Evolutionary conservation across 495 filamentous ascomycete genomes (phyloP).

Genomic region (Penicillium nucicola): DNA sequence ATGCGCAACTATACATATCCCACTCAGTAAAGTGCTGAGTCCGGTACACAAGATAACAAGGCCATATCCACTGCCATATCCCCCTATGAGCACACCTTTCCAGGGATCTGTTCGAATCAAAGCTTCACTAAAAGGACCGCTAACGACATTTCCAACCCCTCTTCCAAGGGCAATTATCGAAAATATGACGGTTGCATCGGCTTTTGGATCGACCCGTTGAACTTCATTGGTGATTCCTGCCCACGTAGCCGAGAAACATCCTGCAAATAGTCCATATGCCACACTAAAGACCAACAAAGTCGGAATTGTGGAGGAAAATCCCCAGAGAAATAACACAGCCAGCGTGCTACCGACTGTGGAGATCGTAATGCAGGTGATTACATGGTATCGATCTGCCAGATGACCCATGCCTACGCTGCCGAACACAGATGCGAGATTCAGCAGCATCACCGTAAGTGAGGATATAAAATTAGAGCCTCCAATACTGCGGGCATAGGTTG

Average conservation of each 20-base stretch:
- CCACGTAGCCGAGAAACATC: conserved; percentile 55
- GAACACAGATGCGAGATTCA: conserved; percentile 53
- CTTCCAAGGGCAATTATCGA: conserved; percentile 54
- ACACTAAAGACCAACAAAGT: conserved; percentile 57
- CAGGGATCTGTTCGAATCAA: conserved; percentile 34
- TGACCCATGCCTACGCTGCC: conserved; percentile 57
- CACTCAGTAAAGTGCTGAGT: conserved; percentile 30
- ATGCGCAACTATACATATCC: conserved; percentile 25
- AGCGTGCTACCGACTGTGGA: conserved; percentile 50
- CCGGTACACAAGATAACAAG: conserved; percentile 40
- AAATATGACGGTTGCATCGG: conserved; percentile 53
- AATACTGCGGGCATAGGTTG: conserved; percentile 50
- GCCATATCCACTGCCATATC: conserved; percentile 41
- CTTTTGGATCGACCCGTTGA: conserved; percentile 25
- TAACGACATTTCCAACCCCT: conserved; percentile 57
- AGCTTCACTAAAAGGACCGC: conserved; percentile 56
- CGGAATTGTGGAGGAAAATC: conserved; percentile 48
- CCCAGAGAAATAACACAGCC: conserved; percentile 63
- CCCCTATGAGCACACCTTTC: conserved; percentile 19
- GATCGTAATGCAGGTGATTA: conserved; percentile 52
- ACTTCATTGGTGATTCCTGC: conserved; percentile 54
- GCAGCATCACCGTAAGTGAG: conserved; percentile 39
- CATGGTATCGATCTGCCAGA: conserved; percentile 53
- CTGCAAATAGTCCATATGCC: conserved; percentile 63
- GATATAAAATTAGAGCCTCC: conserved; percentile 19